Base-by-base conservation (phyloP, 2,329 filamentous ascomycete species). In the Aphanoascus verrucosus region DNA sequence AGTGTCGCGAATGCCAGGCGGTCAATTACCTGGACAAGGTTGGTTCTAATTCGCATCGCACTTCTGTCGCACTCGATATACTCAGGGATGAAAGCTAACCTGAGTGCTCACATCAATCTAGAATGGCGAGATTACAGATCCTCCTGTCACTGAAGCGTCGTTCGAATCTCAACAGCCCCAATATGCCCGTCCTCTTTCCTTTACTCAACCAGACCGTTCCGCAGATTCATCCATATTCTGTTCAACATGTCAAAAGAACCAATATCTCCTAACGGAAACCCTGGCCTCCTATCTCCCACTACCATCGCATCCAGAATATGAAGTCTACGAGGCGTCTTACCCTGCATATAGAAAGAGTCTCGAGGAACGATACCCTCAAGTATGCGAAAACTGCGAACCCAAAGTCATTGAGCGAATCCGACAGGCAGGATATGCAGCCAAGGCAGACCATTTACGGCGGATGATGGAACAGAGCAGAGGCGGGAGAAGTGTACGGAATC, bases 21-120 rank as follows among this genome's bases (percentile, higher is more conserved):
- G 82, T 84, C 55, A 98, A 97, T 69, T 86, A 88, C 72, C 75
- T 96, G 32, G 93, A 98, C 66, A 78, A 91, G 74, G 89, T 93
- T 72, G 56, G 74, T 23, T 44, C 37, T 20, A 3, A n/a, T n/a
- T 34, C 65, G 35, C 34, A 38, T 52, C 47, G 46, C 15, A 38
- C 20, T 37, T 19, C 5, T 15, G 32, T 48, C 34, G 11, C 4
- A 40, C 8, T n/a, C 5, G 14, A 7, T 31, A 2, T 11, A 23
- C 8, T 31, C 17, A 32, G 20, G 14, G 20, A 34, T 23, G 17
- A 32, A 14, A 32, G 34, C 49, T 53, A n/a, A 53, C 31, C 37
- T 42, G 31, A 23, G 23, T 28, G 19, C 28, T 43, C 20, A 14
- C 1, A 15, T 12, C 46, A 23, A 42, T 49, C 43, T 63, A 93